Percentiles rank a stretch among this genome's conserved stretches.
These are phyloP conservation scores for Aureobasidium zeae DNA, from an alignment of 2,329 filamentous ascomycete genomes.

Conservation along the genomic window DNA sequence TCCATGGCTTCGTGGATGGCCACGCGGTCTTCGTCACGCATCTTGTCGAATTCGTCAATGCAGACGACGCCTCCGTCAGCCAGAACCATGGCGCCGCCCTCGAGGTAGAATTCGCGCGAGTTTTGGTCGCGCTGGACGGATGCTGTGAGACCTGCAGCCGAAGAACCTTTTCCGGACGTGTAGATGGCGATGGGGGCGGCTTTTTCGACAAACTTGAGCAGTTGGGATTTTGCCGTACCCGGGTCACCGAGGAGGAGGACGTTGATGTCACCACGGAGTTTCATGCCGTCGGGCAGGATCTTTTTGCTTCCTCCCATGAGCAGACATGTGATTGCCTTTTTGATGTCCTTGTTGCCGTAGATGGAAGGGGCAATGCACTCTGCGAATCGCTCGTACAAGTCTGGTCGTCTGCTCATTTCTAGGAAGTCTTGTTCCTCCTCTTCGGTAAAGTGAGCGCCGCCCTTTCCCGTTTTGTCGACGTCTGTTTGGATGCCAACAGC, in stretches of 20 bases:
- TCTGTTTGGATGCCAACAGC: conserved; percentile 89
- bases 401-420: conserved; percentile 80
- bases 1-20: conserved; percentile 99
- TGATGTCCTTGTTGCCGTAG: conserved; percentile 92
- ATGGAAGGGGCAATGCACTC: conserved; percentile 95
- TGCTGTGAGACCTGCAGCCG: conserved; percentile 90
- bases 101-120: conserved; percentile 92
- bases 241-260: conserved; percentile 93
- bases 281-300: conserved; percentile 95
- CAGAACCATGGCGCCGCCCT: conserved; percentile 96
- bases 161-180: conserved; percentile 96
- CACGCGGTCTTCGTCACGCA: conserved; percentile 95
- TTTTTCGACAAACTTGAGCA: conserved; percentile 95
- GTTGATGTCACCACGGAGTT: conserved; percentile 93
- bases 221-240: conserved; percentile 94
- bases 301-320: conserved; percentile 95
- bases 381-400: conserved; percentile 85
- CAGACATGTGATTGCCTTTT: conserved; percentile 91
- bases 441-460: conserved; percentile 69
- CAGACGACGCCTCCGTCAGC: conserved; percentile 95
- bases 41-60: conserved; percentile 99
- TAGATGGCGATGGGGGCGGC: conserved; percentile 96
- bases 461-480: conserved; percentile 79
- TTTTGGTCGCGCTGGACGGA: conserved; percentile 89
- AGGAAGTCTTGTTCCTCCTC: conserved; percentile 95